A percentile compares a stretch with the other conserved stretches of the same genome.
These are phyloP conservation scores for Sporopachydermia quercuum DNA, from an alignment of 805 yeast genomes.

Conservation along the genomic window DNA sequence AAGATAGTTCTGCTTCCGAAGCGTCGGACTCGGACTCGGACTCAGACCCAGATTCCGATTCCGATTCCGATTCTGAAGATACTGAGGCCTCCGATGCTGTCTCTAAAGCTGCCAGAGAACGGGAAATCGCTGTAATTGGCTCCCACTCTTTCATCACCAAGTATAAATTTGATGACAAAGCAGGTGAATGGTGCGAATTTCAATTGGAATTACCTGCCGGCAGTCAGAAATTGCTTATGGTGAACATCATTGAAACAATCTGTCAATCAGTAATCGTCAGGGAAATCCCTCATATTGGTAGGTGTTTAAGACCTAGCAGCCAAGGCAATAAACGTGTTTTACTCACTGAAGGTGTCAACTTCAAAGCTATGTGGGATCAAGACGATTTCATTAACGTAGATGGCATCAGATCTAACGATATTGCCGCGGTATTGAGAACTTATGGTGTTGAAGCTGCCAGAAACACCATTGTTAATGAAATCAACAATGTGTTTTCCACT, in stretches of 20 bases:
- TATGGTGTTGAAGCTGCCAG: slow-evolving; percentile 99
- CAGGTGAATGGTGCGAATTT: slow-evolving; percentile 90
- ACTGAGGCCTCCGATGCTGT: slow-evolving; percentile 16
- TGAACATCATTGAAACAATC: slow-evolving; percentile 83
- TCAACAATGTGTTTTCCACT: slow-evolving; percentile 87
- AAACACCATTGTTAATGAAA: slow-evolving; percentile 91
- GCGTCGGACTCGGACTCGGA: slow-evolving; percentile 19
- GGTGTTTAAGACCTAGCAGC: slow-evolving; percentile 68
- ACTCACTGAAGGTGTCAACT: slow-evolving; percentile 96
- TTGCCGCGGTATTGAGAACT: slow-evolving; percentile 74
- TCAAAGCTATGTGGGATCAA: slow-evolving; percentile 96
- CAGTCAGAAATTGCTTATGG: slow-evolving; percentile 90
- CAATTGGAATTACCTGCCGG: slow-evolving; percentile 70
- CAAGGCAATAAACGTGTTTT: slow-evolving; percentile 54
- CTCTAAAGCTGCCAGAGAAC: slow-evolving; percentile 56
- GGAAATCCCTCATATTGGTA: slow-evolving; percentile 80
- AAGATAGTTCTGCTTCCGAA: slow-evolving; percentile 16
- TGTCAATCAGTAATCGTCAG: slow-evolving; percentile 86
- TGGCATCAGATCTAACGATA: slow-evolving; percentile 82
- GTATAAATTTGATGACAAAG: slow-evolving; percentile 79
- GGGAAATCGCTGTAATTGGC: slow-evolving; percentile 71
- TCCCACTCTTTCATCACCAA: slow-evolving; percentile 58
- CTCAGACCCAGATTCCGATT: slow-evolving; percentile 26
- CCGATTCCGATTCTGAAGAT: slow-evolving; percentile 24
- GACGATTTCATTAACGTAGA: slow-evolving; percentile 85